Evolutionary conservation across 2,329 filamentous ascomycete genomes (phyloP).

Genomic region (Gliomastix tumulicola): DNA sequence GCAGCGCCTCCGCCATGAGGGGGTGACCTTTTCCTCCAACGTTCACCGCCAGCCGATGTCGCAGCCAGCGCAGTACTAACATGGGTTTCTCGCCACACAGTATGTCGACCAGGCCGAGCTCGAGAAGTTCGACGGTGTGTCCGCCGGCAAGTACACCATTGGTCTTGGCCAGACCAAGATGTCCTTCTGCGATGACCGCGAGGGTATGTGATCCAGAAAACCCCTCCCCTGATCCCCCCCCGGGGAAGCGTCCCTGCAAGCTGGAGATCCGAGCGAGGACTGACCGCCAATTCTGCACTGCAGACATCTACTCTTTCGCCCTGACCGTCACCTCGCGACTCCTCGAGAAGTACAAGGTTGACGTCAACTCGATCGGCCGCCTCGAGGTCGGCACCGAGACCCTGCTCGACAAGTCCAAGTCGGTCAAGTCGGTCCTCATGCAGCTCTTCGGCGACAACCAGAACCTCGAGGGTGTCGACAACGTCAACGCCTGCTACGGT

Average conservation of each 20-base stretch:
- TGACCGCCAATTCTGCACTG: not conserved
- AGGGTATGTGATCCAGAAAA: slow-evolving; percentile 61
- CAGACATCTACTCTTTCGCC: slow-evolving; percentile 83
- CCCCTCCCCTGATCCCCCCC: slow-evolving; percentile 6
- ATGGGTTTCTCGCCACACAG: slow-evolving; percentile 30
- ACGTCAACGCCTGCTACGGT: slow-evolving; percentile 79
- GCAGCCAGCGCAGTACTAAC: too few relatives aligned
- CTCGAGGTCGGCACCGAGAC: slow-evolving; percentile 84
- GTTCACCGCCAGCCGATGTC: too few relatives aligned
- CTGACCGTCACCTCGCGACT: slow-evolving; percentile 73
- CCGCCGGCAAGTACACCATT: slow-evolving; percentile 81
- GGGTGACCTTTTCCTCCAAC: too few relatives aligned
- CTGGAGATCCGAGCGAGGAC: not conserved
- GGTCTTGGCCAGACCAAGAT: slow-evolving; percentile 87
- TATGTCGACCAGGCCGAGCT: slow-evolving; percentile 80
- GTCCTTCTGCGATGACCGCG: slow-evolving; percentile 85
- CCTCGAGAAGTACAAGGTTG: slow-evolving; percentile 76
- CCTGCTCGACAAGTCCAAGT: slow-evolving; percentile 84
- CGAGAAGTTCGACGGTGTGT: slow-evolving; percentile 81
- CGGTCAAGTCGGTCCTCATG: slow-evolving; percentile 83
- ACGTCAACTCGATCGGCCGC: slow-evolving; percentile 69
- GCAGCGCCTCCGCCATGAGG: too few relatives aligned
- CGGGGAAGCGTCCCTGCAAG: slow-evolving; percentile 2
- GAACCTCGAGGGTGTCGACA: slow-evolving; percentile 79
- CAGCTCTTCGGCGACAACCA: slow-evolving; percentile 79